Conservation (phyloP, 2,329 filamentous ascomycete species). For the Claviceps maximensis region DNA sequence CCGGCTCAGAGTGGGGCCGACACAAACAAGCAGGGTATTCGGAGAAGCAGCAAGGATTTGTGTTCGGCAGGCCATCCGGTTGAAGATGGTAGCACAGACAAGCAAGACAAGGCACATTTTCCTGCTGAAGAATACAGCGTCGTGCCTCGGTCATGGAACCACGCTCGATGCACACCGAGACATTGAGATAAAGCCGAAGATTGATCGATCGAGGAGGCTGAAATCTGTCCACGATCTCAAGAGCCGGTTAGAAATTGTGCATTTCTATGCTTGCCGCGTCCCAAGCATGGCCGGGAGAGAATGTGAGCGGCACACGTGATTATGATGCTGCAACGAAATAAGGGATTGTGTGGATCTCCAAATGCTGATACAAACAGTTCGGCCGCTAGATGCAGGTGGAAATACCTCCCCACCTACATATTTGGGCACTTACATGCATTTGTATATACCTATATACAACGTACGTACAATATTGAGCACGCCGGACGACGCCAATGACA, state of each 20-base stretch:
- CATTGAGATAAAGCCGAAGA: neutral
- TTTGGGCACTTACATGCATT: no score
- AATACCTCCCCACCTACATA: no score
- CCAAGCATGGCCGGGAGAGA: neutral
- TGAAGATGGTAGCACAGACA: neutral
- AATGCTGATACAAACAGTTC: neutral
- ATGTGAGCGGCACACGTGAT: neutral
- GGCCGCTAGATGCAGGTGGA: neutral
- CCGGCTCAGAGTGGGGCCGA: neutral
- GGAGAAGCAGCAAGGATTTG: constrained; percentile 7
- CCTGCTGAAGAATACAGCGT: neutral
- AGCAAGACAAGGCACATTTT: neutral
- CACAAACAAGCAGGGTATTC: constrained; percentile 10
- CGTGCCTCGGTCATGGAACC: neutral
- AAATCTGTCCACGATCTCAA: neutral
- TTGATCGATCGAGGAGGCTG: neutral
- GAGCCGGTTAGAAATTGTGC: no score
- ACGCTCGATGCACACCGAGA: neutral
- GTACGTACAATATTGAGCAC: no score
- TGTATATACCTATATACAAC: no score
- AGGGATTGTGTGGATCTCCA: no score
- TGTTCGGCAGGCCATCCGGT: constrained; percentile 11
- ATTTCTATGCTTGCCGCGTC: neutral
- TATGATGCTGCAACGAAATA: neutral
- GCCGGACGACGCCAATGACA: neutral